Percentiles rank a stretch among this genome's conserved stretches.
phyloP scores from a whole-genome alignment of 2,329 filamentous ascomycete genomes.

The Atkinsonella texensis region DNA sequence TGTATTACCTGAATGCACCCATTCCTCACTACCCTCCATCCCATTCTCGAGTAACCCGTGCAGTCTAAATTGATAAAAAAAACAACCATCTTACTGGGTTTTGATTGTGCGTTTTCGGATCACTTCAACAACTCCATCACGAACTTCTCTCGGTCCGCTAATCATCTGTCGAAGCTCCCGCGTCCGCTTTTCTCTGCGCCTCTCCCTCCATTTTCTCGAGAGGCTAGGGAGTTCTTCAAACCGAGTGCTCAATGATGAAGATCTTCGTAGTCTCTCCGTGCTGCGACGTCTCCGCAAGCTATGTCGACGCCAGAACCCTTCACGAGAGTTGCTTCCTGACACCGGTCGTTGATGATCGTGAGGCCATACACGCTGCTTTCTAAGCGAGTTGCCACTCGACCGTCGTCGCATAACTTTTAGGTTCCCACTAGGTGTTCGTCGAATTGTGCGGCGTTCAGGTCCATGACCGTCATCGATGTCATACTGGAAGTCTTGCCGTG shows the following conservation, averaged over 20 bases:
- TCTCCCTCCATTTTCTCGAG: conserved; percentile 44
- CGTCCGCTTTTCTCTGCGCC: conserved; percentile 44
- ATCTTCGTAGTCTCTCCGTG: conserved; percentile 18
- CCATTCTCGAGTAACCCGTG: background rate
- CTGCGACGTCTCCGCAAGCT: conserved; percentile 15
- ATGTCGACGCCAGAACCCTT: conserved; percentile 21
- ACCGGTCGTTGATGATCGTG: conserved; percentile 25
- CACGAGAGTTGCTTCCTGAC: conserved; percentile 12
- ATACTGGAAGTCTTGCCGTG: conserved; percentile 27
- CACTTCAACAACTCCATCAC: conserved; percentile 46
- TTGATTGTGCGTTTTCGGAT: conserved; percentile 28
- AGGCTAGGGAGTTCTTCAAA: conserved; percentile 42
- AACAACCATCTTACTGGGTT: background rate
- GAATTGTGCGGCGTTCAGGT: conserved; percentile 44
- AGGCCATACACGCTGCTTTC: conserved; percentile 10
- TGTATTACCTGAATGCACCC: too few relatives aligned
- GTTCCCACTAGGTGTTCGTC: conserved; percentile 46
- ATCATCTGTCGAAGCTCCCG: conserved; percentile 48
- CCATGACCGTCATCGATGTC: conserved; percentile 21
- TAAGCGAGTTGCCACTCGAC: conserved; percentile 33
- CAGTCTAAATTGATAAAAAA: background rate
- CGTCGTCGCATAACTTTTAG: conserved; percentile 45
- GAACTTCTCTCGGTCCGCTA: conserved; percentile 44
- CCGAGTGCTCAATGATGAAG: conserved; percentile 32
- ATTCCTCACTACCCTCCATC: too few relatives aligned